Percentiles rank a stretch among this genome's conserved stretches.
Conservation (phyloP, 2,329 filamentous ascomycete genomes). For the Cryphonectria parasitica region DNA sequence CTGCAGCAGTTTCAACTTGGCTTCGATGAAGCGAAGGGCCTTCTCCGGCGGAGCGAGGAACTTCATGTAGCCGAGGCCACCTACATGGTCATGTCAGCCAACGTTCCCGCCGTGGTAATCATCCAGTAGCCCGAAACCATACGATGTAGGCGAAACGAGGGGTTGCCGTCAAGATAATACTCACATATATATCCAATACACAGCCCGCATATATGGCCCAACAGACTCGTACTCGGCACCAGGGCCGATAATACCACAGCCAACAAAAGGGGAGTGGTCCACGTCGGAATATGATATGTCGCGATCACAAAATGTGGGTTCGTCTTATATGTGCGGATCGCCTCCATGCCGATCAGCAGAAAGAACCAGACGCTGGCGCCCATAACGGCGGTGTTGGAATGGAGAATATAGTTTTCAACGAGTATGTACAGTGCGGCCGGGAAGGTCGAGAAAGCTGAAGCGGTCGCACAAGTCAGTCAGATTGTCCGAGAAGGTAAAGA, state of each 20-base stretch:
- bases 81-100: constrained; percentile 48
- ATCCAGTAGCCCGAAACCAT: neutral
- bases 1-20: constrained; percentile 81
- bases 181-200: constrained; percentile 78
- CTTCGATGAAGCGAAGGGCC: constrained; percentile 84
- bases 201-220: constrained; percentile 86
- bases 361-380: constrained; percentile 95
- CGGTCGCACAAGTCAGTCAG: constrained; percentile 18
- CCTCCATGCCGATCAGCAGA: constrained; percentile 80
- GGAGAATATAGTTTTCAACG: constrained; percentile 74
- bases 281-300: constrained; percentile 78
- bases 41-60: constrained; percentile 89
- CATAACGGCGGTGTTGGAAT: constrained; percentile 73
- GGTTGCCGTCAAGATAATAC: constrained; percentile 37
- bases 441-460: constrained; percentile 73
- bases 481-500: neutral
- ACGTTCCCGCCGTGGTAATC: neutral
- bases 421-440: constrained; percentile 82
- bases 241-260: constrained; percentile 76
- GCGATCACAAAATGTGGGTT: constrained; percentile 76
- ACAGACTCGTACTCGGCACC: constrained; percentile 78
- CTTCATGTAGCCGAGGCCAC: constrained; percentile 85
- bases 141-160: neutral
- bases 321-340: constrained; percentile 79
- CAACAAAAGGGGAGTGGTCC: constrained; percentile 83